Conservation (phyloP, 345 rosid genomes). For the Citrus medica region DNA sequence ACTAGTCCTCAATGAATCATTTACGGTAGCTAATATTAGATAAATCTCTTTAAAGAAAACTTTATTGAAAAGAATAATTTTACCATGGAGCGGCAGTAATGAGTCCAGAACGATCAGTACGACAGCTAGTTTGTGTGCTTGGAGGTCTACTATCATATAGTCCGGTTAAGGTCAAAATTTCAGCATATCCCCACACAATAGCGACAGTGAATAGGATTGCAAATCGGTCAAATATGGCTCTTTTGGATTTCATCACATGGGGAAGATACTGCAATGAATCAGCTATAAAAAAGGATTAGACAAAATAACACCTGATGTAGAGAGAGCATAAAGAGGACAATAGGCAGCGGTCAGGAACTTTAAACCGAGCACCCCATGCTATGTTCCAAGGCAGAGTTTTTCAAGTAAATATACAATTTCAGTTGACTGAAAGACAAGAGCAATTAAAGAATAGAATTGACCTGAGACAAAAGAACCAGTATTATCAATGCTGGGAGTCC, state of each 20-base stretch:
- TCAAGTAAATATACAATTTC: background rate
- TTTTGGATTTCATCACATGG: constrained; percentile 41
- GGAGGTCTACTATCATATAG: constrained; percentile 57
- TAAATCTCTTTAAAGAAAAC: background rate
- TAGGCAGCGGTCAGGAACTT: background rate
- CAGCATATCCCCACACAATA: constrained; percentile 73
- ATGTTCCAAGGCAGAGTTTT: background rate
- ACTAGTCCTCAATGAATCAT: background rate
- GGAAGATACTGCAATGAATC: constrained; percentile 59
- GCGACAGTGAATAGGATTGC: constrained; percentile 60
- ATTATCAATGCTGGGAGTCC: constrained; percentile 79
- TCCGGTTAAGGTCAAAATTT: constrained; percentile 73
- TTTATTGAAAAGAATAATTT: constrained; percentile 2
- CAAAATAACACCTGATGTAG: background rate
- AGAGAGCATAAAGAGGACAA: background rate
- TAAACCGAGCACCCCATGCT: too few species aligned
- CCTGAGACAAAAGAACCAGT: constrained; percentile 75
- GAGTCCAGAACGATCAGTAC: constrained; percentile 85
- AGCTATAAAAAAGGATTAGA: background rate
- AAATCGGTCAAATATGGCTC: constrained; percentile 40
- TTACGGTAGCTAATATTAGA: background rate
- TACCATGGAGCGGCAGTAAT: constrained; percentile 78
- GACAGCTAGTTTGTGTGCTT: constrained; percentile 71
- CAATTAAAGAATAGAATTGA: constrained; percentile 18
- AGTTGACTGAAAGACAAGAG: background rate